Evolutionary conservation across 805 yeast species (phyloP).

Genomic region (Henningerozyma blattae): DNA sequence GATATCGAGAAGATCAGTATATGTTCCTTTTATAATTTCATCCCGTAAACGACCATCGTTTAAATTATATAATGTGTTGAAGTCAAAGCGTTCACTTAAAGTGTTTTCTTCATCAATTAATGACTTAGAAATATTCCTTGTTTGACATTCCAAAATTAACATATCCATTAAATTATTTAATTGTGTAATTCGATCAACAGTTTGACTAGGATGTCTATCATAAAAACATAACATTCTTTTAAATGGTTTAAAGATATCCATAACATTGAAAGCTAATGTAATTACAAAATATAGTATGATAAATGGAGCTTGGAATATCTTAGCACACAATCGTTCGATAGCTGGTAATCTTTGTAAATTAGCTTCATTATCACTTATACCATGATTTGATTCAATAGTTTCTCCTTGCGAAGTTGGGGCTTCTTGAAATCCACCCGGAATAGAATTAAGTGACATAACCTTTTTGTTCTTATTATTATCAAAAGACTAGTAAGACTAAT

Average conservation of each 20-base stretch:
- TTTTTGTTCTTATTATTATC: too few relatives aligned
- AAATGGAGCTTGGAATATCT: slow-evolving; percentile 8
- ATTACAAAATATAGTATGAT: slow-evolving; percentile 10
- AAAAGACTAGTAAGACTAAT: too few relatives aligned
- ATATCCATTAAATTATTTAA: slow-evolving; percentile 8
- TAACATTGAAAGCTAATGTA: slow-evolving; percentile 3
- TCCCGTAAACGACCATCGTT: slow-evolving; percentile 12
- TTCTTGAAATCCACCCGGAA: too few relatives aligned
- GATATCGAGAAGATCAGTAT: slow-evolving; percentile 62
- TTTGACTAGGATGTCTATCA: slow-evolving; percentile 7
- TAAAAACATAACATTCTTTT: slow-evolving; percentile 14
- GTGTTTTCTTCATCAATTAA: slow-evolving; percentile 3
- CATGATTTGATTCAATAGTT: too few relatives aligned
- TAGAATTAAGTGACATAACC: too few relatives aligned
- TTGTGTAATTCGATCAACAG: slow-evolving; percentile 7
- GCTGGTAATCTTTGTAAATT: too few relatives aligned
- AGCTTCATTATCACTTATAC: too few relatives aligned
- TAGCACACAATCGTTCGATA: neutral
- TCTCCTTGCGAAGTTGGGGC: too few relatives aligned
- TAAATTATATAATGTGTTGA: slow-evolving; percentile 18
- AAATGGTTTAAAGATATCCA: slow-evolving; percentile 13
- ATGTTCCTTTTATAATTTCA: slow-evolving; percentile 46
- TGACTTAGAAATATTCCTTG: neutral
- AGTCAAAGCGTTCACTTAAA: slow-evolving; percentile 7
- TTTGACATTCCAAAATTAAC: slow-evolving; percentile 6